Base-by-base conservation (phyloP, 768 basidiomycete genomes). In the Lactifluus subvellereus region DNA sequence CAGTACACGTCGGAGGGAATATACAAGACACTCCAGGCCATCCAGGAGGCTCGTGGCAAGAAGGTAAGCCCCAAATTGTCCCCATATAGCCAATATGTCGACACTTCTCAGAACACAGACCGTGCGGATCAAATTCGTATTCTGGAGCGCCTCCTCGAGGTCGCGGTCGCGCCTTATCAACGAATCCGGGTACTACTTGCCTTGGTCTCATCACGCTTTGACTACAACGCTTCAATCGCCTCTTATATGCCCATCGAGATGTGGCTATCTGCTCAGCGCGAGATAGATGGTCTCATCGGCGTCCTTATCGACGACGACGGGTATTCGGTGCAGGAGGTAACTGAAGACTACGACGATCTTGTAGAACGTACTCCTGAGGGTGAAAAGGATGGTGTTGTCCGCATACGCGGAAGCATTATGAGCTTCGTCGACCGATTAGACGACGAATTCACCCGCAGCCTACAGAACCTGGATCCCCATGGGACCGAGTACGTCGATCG, bases 401-500 rank as follows among this genome's bases (percentile, higher is more conserved):
- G 85, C 62, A 89, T 99, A 62, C 88, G 96, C 56, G 97, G 97
- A 48, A 96, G 91, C 71, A 85, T 99, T 73, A 96, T 98, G 75
- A 92, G 91, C 71, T 92, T 97, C 68, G 84, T 99, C 52, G 97
- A 99, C 74, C 87, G 95, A 57, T 77, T 99, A 52, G 97, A 98
- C 72, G 97, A 98, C 69, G 97, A 99, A 76, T 99, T 99, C 74
- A 98, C 94, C 49, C 91, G 91, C 71, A 94, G 92, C 70, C 76
- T 99, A 38, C 97, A 98, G 82, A 94, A 98, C 71, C 94, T 97
- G 66, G 97, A 99, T 70, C 96, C 97, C 8, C 97, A 99, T 72
- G 94, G 97, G 2, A 93, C 91, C n/a, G 97, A 99, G 74, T 99
- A 99, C 72, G 89, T 99, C 49, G 97, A 98, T 72, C 84, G 97